Base-by-base conservation (phyloP, 2,329 filamentous ascomycete species). In the Blastomyces parvus region DNA sequence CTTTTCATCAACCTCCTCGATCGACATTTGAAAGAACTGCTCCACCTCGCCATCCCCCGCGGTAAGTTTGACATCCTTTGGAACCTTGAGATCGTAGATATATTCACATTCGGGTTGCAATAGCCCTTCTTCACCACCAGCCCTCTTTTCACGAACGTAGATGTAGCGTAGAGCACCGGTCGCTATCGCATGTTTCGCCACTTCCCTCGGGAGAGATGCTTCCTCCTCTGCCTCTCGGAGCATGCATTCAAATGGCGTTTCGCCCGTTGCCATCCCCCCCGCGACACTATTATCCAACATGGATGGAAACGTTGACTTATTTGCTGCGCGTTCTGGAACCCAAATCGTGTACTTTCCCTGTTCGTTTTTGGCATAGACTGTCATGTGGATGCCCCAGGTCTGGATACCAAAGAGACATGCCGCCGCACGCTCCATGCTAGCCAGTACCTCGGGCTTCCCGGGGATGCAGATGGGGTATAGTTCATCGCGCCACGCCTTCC, bases 211-310 rank as follows among this genome's bases (percentile, higher is more conserved):
- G 0, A 89, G 83, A 46, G 86, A 89, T 0, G 94, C 95, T 74
- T 99, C 94, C 77, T 99, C 94, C 67, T 87, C 87, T 2, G 88
- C 88, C 76, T 99, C 94, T 62, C 93, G 85, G 25, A 97, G 82
- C 61, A 96, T 78, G 73, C 88, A 91, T 72, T 93, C 91, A 59
- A 91, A 88, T 0, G 90, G 88, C 27, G 3, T 22, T 48, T 59
- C 36, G 17, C 87, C 88, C 0, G 90, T 89, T 73, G 88, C 86
- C 68, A 97, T 86, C 0, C 91, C 90, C 2, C 90, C 90, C 0
- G 92, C 94, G 7, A 96, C 94, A 1, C 91, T 91, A 74, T 97
- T 99, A 76, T 99, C 94, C 67, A 99, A 81, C 81, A 97, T 92
- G n/a, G 88, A 84, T 0, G 88, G 88, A 72, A 93, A 99, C 0